Base-by-base conservation (phyloP, 2,329 filamentous ascomycete species). In the Amauroascus niger region DNA sequence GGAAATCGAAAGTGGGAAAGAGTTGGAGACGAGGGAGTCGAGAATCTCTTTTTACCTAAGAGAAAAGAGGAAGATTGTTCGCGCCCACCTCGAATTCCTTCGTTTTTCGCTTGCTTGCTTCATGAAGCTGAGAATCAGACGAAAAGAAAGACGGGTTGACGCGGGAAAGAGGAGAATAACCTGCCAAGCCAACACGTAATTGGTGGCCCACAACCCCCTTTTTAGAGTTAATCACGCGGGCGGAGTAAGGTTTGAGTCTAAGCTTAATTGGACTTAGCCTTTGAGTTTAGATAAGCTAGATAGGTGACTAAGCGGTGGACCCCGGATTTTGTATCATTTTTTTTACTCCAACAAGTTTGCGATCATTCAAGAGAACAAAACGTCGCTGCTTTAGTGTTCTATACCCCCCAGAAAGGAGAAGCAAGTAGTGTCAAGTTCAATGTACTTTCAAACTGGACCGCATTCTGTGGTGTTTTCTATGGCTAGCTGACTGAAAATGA, bases 191-290 rank as follows among this genome's bases (percentile, higher is more conserved):
- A n/a, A n/a, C n/a, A n/a, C n/a, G n/a, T n/a, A n/a, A n/a, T n/a
- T n/a, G n/a, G n/a, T n/a, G n/a, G n/a, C n/a, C n/a, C n/a, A n/a
- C n/a, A n/a, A n/a, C n/a, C n/a, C n/a, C n/a, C n/a, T n/a, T n/a
- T 28, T 45, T 45, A 45, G 14, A 45, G 22, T 45, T 37, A n/a
- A 26, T 49, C 46, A 49, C 46, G 46, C 20, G 46, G 32, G n/a
- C 46, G 9, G 30, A n/a, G n/a, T 49, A 9, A n/a, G 33, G 22
- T 16, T 49, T 39, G 24, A 18, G 2, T 6, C 24, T 48, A 48
- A 48, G 6, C 45, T 26, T 39, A 33, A 28, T 48, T 30, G 45
- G 28, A 28, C 3, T 37, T 37, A 35, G 45, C 18, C 18, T 48
- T n/a, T 16, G 28, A 33, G 44, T 28, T 16, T 33, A 48, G 45